Conservation (phyloP, 2,329 filamentous ascomycete genomes). For the Emericellopsis atlantica region DNA sequence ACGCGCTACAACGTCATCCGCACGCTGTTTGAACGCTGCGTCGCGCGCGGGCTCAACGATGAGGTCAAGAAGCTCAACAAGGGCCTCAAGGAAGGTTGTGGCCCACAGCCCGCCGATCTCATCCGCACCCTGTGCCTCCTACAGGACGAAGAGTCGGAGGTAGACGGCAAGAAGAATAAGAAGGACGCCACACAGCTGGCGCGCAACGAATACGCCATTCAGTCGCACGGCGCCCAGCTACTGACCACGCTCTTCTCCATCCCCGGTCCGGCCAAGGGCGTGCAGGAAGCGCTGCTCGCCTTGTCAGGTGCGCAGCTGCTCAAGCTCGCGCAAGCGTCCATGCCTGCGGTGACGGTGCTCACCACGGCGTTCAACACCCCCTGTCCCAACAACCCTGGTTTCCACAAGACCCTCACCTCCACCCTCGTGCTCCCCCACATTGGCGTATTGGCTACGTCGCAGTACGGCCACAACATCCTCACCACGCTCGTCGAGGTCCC, state of each 20-base stretch:
- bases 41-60: constrained; percentile 48
- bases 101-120: constrained; percentile 30
- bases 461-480: constrained; percentile 38
- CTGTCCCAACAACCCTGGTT: constrained; percentile 34
- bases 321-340: constrained; percentile 47
- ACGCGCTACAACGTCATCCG: constrained; percentile 69
- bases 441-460: constrained; percentile 32
- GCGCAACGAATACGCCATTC: constrained; percentile 44
- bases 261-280: constrained; percentile 56
- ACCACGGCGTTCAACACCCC: constrained; percentile 34
- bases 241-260: constrained; percentile 68
- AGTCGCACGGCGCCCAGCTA: constrained; percentile 67
- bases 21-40: constrained; percentile 71
- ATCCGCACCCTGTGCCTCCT: constrained; percentile 37
- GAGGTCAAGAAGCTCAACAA: constrained; percentile 34
- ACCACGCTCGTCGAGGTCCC: constrained; percentile 35
- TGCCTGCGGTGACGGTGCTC: constrained; percentile 35
- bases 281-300: constrained; percentile 59
- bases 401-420: constrained; percentile 43
- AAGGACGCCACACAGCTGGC: constrained; percentile 23
- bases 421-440: constrained; percentile 27
- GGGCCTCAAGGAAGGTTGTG: constrained; percentile 34
- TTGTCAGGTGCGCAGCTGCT: constrained; percentile 43
- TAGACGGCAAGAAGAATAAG: constrained; percentile 20
- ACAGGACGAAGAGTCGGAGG: constrained; percentile 8